A percentile compares a stretch with the other conserved stretches of the same genome.
phyloP scores from a whole-genome alignment of 805 yeast species.

The Saccharomycopsis guyanensis region DNA sequence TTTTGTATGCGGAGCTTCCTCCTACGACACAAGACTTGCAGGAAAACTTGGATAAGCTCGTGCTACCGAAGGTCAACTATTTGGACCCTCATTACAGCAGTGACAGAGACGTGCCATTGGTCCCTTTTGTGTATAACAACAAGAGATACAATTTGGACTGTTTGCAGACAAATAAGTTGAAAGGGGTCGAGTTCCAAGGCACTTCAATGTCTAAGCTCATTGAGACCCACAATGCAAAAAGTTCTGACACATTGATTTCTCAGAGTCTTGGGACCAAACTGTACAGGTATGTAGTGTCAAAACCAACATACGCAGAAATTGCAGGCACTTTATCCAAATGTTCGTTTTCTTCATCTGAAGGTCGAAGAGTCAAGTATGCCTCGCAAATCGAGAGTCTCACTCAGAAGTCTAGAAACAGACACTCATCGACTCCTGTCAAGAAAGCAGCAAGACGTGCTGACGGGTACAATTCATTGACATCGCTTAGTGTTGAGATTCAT shows the following conservation, averaged over 20 bases:
- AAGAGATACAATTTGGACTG: constrained; percentile 45
- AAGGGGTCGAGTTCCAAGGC: not conserved
- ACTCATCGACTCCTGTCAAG: constrained; percentile 31
- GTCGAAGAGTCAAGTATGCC: constrained; percentile 20
- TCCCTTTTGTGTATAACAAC: constrained; percentile 62
- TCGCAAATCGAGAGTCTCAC: constrained; percentile 43
- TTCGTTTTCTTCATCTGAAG: constrained; percentile 12
- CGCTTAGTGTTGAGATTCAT: constrained; percentile 60
- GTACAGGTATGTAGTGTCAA: constrained; percentile 40
- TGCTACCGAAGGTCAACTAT: constrained; percentile 46
- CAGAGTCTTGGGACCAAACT: constrained; percentile 12
- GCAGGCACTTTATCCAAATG: not conserved
- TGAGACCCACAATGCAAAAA: not conserved
- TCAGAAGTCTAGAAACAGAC: constrained; percentile 25
- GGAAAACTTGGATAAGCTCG: constrained; percentile 40
- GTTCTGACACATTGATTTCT: not conserved
- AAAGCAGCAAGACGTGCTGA: constrained; percentile 32
- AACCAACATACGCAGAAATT: constrained; percentile 43
- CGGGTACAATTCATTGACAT: constrained; percentile 42
- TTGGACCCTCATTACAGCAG: constrained; percentile 57
- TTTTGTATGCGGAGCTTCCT: constrained; percentile 21
- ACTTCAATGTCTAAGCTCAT: constrained; percentile 6
- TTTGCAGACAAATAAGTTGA: constrained; percentile 23
- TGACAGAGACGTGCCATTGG: constrained; percentile 40
- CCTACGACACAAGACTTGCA: constrained; percentile 30